phyloP scores from a whole-genome alignment of 192 early-diverging fungal species.

The Neocallimastix lanati region DNA sequence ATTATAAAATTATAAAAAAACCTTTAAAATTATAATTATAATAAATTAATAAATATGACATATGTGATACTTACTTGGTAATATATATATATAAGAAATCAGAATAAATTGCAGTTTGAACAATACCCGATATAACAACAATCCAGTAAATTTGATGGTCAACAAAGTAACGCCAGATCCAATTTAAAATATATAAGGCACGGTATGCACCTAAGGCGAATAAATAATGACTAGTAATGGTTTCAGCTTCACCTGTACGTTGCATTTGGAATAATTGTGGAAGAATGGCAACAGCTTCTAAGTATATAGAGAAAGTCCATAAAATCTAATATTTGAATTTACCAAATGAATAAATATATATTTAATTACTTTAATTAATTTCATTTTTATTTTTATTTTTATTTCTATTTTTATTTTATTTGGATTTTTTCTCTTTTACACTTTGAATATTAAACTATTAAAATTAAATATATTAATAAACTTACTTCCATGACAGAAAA shows the following conservation, averaged over 20 bases:
- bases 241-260: conserved; percentile 95
- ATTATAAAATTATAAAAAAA: too few relatives aligned
- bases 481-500: conserved; percentile 53
- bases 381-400: too few relatives aligned
- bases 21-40: too few relatives aligned
- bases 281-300: conserved; percentile 92
- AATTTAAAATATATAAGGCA: conserved; percentile 75
- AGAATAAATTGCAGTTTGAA: conserved; percentile 88
- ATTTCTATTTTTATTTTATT: too few relatives aligned
- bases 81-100: conserved; percentile 99
- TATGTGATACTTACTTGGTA: conserved; percentile 10
- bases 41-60: too few relatives aligned
- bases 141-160: conserved; percentile 65
- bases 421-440: too few relatives aligned
- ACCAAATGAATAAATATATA: too few relatives aligned
- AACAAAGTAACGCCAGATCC: conserved; percentile 76
- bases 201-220: conserved; percentile 92
- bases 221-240: conserved; percentile 97
- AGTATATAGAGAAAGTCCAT: conserved; percentile 93
- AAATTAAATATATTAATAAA: neutral
- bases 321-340: conserved; percentile 39
- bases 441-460: too few relatives aligned
- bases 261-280: conserved; percentile 94
- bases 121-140: conserved; percentile 69
- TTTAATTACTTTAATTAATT: too few relatives aligned